These are phyloP conservation scores for Limonium bicolor DNA, from an alignment of 148 eudicot genomes.

Conservation along the genomic window DNA sequence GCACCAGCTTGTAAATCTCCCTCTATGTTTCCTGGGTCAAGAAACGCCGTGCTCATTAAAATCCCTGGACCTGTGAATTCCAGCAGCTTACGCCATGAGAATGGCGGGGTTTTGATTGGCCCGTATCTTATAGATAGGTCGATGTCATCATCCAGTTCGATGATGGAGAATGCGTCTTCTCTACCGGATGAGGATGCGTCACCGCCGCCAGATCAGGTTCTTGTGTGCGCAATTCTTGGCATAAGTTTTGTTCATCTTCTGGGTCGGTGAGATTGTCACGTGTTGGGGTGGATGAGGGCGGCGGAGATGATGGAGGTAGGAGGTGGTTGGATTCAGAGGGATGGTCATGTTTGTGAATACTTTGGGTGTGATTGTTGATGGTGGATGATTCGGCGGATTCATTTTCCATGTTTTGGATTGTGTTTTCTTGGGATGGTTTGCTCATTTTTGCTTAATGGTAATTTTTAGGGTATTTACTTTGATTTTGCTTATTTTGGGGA, in stretches of 20 bases:
- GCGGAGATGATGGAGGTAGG: conserved; percentile 4
- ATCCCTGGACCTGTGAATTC: conserved; percentile 53
- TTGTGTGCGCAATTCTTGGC: no score
- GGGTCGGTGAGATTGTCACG: background rate
- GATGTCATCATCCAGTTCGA: conserved; percentile 15
- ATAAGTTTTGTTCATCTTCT: background rate
- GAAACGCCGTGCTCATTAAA: conserved; percentile 52
- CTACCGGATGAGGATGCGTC: no score
- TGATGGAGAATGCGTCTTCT: conserved; percentile 14
- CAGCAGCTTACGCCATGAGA: conserved; percentile 52
- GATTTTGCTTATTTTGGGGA: no score
- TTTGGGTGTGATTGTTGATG: background rate
- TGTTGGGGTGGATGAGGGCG: conserved; percentile 1
- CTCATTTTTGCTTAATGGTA: background rate
- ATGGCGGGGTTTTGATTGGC: conserved; percentile 13
- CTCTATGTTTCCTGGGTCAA: conserved; percentile 60
- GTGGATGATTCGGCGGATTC: background rate
- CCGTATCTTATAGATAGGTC: conserved; percentile 4
- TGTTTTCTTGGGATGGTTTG: background rate
- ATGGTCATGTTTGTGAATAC: background rate
- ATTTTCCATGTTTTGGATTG: conserved; percentile 1
- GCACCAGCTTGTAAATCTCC: conserved; percentile 63
- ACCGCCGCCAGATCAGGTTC: no score
- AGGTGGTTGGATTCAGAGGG: conserved; percentile 13
- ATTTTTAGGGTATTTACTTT: no score